phyloP scores from a whole-genome alignment of 345 rosid genomes.

The Populus ilicifolia region DNA sequence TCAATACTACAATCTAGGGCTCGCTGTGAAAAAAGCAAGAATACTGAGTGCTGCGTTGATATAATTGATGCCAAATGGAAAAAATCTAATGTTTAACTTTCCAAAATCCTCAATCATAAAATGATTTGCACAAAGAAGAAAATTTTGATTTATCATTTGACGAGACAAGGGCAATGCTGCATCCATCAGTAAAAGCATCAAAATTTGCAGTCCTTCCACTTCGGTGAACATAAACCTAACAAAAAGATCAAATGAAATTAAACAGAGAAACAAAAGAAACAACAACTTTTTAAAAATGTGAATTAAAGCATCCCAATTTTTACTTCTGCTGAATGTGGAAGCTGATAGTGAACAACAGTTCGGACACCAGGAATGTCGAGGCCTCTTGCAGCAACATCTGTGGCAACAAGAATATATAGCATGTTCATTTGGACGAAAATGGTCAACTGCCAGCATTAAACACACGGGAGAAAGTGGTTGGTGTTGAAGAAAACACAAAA shows the following conservation, averaged over 20 bases:
- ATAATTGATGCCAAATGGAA: constrained; percentile 1
- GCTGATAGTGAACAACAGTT: constrained; percentile 94
- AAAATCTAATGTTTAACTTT: constrained; percentile 7
- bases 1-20: neutral
- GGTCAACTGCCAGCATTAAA: constrained; percentile 71
- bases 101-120: constrained; percentile 16
- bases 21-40: neutral
- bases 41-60: neutral
- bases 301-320: constrained; percentile 8
- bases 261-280: neutral
- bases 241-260: constrained; percentile 1
- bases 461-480: neutral
- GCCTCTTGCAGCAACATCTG: constrained; percentile 98
- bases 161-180: constrained; percentile 84
- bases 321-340: constrained; percentile 97
- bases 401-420: constrained; percentile 72
- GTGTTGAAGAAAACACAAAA: neutral
- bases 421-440: constrained; percentile 70
- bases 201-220: constrained; percentile 87
- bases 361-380: constrained; percentile 92
- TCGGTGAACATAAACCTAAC: constrained; percentile 91
- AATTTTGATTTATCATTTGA: constrained; percentile 76
- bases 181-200: constrained; percentile 85
- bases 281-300: neutral
- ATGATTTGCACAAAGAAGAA: constrained; percentile 82